These are phyloP conservation scores for Yamadazyma ubonensis DNA, from an alignment of 805 yeast species.

Conservation along the genomic window DNA sequence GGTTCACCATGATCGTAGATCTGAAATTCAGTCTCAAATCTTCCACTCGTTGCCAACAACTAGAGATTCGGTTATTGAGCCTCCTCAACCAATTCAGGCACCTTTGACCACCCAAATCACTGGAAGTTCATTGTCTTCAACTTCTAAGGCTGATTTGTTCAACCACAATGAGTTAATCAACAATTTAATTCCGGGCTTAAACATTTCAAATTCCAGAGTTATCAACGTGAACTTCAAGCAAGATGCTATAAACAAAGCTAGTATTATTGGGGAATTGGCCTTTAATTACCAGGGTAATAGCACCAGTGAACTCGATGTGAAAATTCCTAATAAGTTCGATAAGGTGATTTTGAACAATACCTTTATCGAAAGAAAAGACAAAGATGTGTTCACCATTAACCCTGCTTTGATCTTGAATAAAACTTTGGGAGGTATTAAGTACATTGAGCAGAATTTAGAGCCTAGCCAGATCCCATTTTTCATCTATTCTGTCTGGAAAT, in stretches of 20 bases:
- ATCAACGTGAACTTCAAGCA: conserved; percentile 71
- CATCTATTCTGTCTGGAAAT: conserved; percentile 85
- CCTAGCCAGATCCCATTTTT: conserved; percentile 57
- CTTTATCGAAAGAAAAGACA: conserved; percentile 28
- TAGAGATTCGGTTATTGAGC: conserved; percentile 28
- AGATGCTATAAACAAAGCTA: conserved; percentile 58
- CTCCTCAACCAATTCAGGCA: conserved; percentile 22
- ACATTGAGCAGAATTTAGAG: conserved; percentile 42
- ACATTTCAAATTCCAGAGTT: conserved; percentile 83
- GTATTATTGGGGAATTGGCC: conserved; percentile 83
- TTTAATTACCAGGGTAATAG: conserved; percentile 50
- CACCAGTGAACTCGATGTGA: conserved; percentile 27
- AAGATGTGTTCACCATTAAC: conserved; percentile 40
- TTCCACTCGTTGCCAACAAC: conserved; percentile 47
- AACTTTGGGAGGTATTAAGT: conserved; percentile 80
- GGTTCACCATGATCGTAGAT: conserved; percentile 32
- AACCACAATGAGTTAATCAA: conserved; percentile 15
- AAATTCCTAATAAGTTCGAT: conserved; percentile 49
- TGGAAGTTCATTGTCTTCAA: conserved; percentile 29
- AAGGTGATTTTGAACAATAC: conserved; percentile 44
- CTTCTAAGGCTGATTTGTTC: conserved; percentile 22
- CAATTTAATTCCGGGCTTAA: conserved; percentile 60
- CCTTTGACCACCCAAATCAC: conserved; percentile 32
- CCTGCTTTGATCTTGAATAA: conserved; percentile 55
- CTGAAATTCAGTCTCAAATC: conserved; percentile 37